Base-by-base conservation (phyloP, 2,329 filamentous ascomycete species). In the Pseudocercospora pini-densiflorae region DNA sequence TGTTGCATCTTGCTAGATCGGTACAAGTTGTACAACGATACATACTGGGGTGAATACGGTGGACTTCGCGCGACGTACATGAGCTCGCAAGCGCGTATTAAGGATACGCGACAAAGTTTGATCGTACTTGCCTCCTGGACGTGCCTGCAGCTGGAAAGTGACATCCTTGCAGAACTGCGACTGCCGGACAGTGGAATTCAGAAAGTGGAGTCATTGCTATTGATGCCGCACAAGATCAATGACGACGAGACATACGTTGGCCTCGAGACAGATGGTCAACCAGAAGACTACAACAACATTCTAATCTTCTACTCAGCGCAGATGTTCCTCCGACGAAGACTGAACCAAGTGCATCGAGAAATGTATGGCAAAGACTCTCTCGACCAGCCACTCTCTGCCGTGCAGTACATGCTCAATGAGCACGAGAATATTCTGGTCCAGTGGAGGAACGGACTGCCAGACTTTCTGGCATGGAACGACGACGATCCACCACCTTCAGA, bases 131-230 rank as follows among this genome's bases (percentile, higher is more conserved):
- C 92, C 0, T 97, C 94, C 74, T 98, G 94, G 94, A 95, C 94
- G 7, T 97, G 92, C 76, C 82, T 97, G 69, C 94, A 98, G 75
- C 84, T 98, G 10, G 94, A 98, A 79, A 97, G 93, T 78, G 94
- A 98, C 77, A 92, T 98, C 54, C 86, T 97, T 55, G 95, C 95
- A 2, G 95, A 99, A 79, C 84, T 98, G 66, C 77, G 75, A 65
- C 80, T 90, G 14, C 87, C 87, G 4, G 82, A 85, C 1, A 90
- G 87, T 74, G 86, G 86, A 1, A 88, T 90, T 31, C 85, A 85
- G 9, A 81, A 82, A 33, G 81, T 85, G 6, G 87, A 89, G 74
- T 79, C 81, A 21, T 83, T 86, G 58, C 89, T 93, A 79, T 87
- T 90, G 8, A 88, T 89, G 74, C 91, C 91, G 1, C 88, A 88